Evolutionary conservation across 768 basidiomycete species (phyloP).

Genomic region (Obba rivulosa): DNA sequence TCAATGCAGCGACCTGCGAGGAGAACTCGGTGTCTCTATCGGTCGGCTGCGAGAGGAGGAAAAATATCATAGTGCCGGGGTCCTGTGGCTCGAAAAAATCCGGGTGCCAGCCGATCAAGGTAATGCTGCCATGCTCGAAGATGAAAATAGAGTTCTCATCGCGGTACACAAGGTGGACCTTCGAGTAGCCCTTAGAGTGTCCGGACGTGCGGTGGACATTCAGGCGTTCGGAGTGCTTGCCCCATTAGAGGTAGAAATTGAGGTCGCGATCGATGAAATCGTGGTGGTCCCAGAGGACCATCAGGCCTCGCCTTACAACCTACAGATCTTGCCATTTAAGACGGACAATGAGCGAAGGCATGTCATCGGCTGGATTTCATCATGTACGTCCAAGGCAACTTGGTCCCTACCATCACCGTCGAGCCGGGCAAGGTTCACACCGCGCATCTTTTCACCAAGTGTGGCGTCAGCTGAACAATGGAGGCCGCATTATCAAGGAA

Average conservation of each 20-base stretch:
- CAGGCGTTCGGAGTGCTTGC: conserved; percentile 61
- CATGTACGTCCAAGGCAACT: conserved; percentile 58
- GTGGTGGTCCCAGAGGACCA: conserved; percentile 74
- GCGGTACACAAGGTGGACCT: conserved; percentile 81
- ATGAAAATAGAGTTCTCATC: conserved; percentile 70
- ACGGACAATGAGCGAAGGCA: conserved; percentile 4
- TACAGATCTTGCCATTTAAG: conserved; percentile 21
- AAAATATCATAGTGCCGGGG: conserved; percentile 80
- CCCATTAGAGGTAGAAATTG: conserved; percentile 68
- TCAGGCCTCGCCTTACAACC: conserved; percentile 65
- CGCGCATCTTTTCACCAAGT: conserved; percentile 70
- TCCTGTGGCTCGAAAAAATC: conserved; percentile 86
- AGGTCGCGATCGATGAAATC: conserved; percentile 69
- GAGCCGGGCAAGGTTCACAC: conserved; percentile 60
- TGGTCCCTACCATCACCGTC: conserved; percentile 59
- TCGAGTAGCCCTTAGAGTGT: conserved; percentile 66
- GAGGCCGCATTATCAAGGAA: conserved; percentile 61
- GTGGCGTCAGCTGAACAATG: conserved; percentile 63
- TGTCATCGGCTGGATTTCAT: not conserved
- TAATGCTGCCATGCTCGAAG: conserved; percentile 57
- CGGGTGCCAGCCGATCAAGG: conserved; percentile 69
- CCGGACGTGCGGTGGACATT: conserved; percentile 83
- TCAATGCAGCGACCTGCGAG: conserved; percentile 63
- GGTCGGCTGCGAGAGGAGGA: conserved; percentile 64
- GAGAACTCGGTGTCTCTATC: conserved; percentile 73